These are phyloP conservation scores for Xylariaceae sp. DNA, from an alignment of 2,329 filamentous ascomycete genomes.

Conservation along the genomic window DNA sequence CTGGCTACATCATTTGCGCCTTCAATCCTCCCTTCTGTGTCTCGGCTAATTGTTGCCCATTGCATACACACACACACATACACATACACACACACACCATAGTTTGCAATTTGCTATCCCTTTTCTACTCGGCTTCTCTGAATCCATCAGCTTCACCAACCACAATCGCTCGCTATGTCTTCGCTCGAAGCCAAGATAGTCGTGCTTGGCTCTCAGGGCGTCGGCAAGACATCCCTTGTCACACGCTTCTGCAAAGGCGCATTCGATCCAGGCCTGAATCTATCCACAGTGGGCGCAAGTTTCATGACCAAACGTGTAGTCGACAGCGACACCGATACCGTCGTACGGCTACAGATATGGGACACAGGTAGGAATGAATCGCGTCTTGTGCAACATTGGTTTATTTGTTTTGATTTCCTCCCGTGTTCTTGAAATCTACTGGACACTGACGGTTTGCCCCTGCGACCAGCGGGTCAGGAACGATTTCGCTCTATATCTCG, in stretches of 20 bases:
- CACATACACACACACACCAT: too few relatives aligned
- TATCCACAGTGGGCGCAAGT: slow-evolving; percentile 72
- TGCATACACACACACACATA: too few relatives aligned
- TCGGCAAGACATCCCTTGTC: slow-evolving; percentile 74
- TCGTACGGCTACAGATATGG: slow-evolving; percentile 92
- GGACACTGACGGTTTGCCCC: slow-evolving; percentile 14
- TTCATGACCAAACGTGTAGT: slow-evolving; percentile 75
- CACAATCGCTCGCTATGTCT: slow-evolving; percentile 35
- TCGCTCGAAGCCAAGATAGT: slow-evolving; percentile 78
- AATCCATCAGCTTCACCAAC: neutral
- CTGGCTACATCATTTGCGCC: neutral
- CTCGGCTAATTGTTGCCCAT: neutral
- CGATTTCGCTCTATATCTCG: slow-evolving; percentile 91
- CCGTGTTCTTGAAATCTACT: neutral
- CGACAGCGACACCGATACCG: slow-evolving; percentile 78
- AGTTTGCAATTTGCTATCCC: neutral
- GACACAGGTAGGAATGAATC: slow-evolving; percentile 60
- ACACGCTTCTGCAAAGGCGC: slow-evolving; percentile 70
- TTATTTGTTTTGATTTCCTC: neutral
- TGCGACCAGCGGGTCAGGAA: slow-evolving; percentile 69
- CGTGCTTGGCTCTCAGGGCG: slow-evolving; percentile 72
- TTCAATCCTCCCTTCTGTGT: neutral
- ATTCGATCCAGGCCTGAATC: slow-evolving; percentile 59
- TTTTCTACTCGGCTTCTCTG: neutral
- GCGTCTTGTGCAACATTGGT: neutral